Conservation (phyloP, 805 yeast genomes). For the Limtongozyma cylindracea region DNA sequence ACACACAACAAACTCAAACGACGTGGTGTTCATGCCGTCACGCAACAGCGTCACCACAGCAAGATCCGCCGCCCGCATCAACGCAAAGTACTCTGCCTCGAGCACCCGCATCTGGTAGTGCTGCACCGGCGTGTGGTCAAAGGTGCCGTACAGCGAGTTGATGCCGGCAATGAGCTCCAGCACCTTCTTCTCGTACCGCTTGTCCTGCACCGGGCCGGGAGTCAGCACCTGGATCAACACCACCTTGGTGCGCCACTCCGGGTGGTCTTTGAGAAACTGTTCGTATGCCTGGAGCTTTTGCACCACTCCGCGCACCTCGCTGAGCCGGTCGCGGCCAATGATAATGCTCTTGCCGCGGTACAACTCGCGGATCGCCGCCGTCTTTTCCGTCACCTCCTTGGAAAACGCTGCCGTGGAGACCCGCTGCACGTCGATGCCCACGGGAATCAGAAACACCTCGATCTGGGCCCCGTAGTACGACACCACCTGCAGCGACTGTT, state of each 20-base stretch:
- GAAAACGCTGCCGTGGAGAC: slow-evolving; percentile 38
- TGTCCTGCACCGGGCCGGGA: slow-evolving; percentile 36
- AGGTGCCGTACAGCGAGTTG: slow-evolving; percentile 63
- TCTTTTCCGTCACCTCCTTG: slow-evolving; percentile 28
- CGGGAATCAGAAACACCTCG: slow-evolving; percentile 53
- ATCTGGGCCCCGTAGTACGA: slow-evolving; percentile 58
- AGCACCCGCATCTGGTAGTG: slow-evolving; percentile 82
- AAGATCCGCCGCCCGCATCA: slow-evolving; percentile 72
- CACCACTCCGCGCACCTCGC: slow-evolving; percentile 76
- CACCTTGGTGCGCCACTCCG: slow-evolving; percentile 75
- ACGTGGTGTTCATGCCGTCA: slow-evolving; percentile 93
- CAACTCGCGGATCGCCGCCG: slow-evolving; percentile 32
- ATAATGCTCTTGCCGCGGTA: slow-evolving; percentile 51
- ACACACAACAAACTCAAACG: slow-evolving; percentile 76
- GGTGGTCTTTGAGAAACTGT: slow-evolving; percentile 68
- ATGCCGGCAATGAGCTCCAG: slow-evolving; percentile 62
- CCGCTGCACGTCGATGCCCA: slow-evolving; percentile 63
- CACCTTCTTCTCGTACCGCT: slow-evolving; percentile 57
- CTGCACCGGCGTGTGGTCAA: slow-evolving; percentile 70
- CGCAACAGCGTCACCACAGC: slow-evolving; percentile 77
- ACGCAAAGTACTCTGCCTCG: slow-evolving; percentile 71
- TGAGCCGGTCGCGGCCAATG: slow-evolving; percentile 86
- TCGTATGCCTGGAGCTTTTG: slow-evolving; percentile 87
- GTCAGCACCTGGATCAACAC: slow-evolving; percentile 82
- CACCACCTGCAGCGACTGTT: slow-evolving; percentile 12